Evolutionary conservation across 73 alveolate genomes (phyloP).

Genomic region (Paramecium biaurelia): DNA sequence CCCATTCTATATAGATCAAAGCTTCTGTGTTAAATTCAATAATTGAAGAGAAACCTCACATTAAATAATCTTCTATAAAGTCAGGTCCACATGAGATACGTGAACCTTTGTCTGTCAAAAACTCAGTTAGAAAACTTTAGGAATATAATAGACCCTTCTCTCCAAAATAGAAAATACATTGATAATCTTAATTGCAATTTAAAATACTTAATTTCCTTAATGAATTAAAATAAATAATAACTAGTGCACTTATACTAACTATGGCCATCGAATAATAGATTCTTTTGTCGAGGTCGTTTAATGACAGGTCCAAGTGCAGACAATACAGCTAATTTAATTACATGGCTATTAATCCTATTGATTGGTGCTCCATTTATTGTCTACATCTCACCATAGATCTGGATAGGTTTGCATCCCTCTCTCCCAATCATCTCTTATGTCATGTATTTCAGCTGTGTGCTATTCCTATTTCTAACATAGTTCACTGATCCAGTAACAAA

Average conservation of each 20-base stretch:
- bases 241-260: conserved; percentile 36
- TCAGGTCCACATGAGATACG: not conserved
- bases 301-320: conserved; percentile 70
- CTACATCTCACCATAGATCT: conserved; percentile 48
- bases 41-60: not conserved
- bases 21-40: not conserved
- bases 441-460: not conserved
- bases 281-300: conserved; percentile 49
- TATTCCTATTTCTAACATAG: not conserved
- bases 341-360: conserved; percentile 35
- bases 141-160: conserved; percentile 1
- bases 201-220: not conserved
- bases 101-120: not conserved
- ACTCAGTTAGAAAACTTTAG: not conserved
- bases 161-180: not conserved
- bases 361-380: conserved; percentile 48
- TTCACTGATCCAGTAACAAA: conserved; percentile 16
- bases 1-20: not conserved
- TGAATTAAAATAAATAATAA: not conserved
- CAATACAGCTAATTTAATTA: not conserved
- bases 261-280: conserved; percentile 68
- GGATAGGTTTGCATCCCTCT: conserved; percentile 49
- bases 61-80: not conserved
- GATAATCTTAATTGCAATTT: not conserved
- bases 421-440: conserved; percentile 34